phyloP scores from a whole-genome alignment of 2,329 filamentous ascomycete genomes.

The Diplodia mutila region DNA sequence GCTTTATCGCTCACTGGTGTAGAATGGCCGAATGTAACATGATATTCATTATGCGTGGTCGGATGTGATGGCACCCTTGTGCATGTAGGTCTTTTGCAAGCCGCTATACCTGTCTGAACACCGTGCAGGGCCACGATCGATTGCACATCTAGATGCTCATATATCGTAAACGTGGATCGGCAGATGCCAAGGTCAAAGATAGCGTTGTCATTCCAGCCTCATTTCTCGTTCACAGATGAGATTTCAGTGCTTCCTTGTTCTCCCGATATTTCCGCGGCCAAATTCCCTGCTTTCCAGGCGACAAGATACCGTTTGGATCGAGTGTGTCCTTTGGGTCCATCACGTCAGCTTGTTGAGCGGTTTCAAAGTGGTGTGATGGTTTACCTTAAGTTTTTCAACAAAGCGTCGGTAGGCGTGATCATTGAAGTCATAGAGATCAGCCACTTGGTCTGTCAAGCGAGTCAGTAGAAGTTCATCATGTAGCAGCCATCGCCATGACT shows the following conservation, averaged over 20 bases:
- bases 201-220: too few species aligned
- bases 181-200: too few species aligned
- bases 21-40: background rate
- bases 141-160: background rate
- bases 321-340: conserved; percentile 43
- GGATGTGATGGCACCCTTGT: too few species aligned
- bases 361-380: too few species aligned
- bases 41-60: too few species aligned
- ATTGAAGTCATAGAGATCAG: conserved; percentile 52
- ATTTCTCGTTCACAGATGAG: background rate
- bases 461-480: background rate
- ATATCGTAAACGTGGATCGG: too few species aligned
- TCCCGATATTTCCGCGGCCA: conserved; percentile 30
- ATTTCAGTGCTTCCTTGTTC: conserved; percentile 27
- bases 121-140: background rate
- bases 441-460: conserved; percentile 40
- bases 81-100: too few species aligned
- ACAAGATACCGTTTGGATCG: conserved; percentile 45
- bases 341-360: background rate
- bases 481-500: background rate
- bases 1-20: background rate
- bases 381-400: conserved; percentile 45
- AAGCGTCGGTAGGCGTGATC: conserved; percentile 49
- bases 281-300: conserved; percentile 33
- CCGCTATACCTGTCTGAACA: too few species aligned